Evolutionary conservation across 352 stramenopile genomes (phyloP), one percentile per base, ranked within the genome.

Genomic region (Lagenidium giganteum): DNA sequence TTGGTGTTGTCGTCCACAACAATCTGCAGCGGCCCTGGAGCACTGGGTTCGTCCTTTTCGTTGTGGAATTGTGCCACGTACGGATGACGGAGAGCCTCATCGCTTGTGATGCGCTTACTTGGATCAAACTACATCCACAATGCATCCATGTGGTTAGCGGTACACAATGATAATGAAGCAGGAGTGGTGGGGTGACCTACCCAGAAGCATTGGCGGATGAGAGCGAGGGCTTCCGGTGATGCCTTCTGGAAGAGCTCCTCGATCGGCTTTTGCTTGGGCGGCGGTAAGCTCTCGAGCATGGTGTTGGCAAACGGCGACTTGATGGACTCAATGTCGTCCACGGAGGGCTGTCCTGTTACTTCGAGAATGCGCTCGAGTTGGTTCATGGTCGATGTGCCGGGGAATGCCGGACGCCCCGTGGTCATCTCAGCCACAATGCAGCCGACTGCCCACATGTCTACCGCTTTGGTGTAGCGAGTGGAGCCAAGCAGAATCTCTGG

Each of bases 341-440:
- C 46, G n/a, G 73, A 82, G 2, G 95, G 95, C 21, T 73, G 74
- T 2, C 92, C 93, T 0, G 90, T 98, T 31, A 98, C 66, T 43
- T 98, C 90, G 25, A 98, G 65, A 37, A 98, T 98, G 34, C 93
- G 95, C 62, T 98, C 93, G 8, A 98, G 59, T 54, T 98, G 95
- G 61, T 97, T 97, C 86, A 98, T 98, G 6, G 92, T 98, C 1
- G 85, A 97, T 6, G 86, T 96, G 2, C 95, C 95, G 1, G 93
- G 92, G 47, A 98, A 97, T 4, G 96, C 74, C 12, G 95, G 95
- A 18, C 87, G 72, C 20, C 88, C 85, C 0, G 74, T 84, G n/a
- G 92, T 68, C 87, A 98, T 97, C 64, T 98, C 93, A 3, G 82
- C 93, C 29, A 98, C 61, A 39, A 98, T 98, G 49, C 90, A 96